Percentiles rank a stretch among this genome's conserved stretches.
Evolutionary conservation across 228 moss, liverwort and hornwort genomes (phyloP).

Genomic region (Sphagnum fallax): DNA sequence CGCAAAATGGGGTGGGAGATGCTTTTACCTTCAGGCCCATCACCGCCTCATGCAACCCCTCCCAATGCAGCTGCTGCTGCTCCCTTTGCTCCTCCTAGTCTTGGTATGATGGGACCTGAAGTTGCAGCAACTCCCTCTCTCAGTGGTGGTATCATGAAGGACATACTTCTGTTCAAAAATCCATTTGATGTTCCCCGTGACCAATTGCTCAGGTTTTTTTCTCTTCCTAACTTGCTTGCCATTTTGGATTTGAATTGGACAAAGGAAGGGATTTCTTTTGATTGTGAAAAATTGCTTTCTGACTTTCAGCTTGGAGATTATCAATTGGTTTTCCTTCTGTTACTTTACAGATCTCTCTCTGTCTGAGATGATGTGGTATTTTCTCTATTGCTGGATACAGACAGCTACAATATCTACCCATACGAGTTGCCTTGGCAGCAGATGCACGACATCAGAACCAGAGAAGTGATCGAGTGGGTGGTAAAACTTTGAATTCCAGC

Average conservation of each 20-base stretch:
- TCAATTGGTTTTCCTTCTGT: not conserved
- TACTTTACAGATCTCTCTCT: not conserved
- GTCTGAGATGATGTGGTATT: not conserved
- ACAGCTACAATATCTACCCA: slow-evolving; percentile 82
- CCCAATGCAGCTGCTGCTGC: slow-evolving; percentile 28
- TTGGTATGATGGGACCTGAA: slow-evolving; percentile 67
- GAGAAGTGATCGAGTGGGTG: slow-evolving; percentile 65
- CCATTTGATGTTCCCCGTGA: slow-evolving; percentile 89
- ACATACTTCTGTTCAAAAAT: slow-evolving; percentile 81
- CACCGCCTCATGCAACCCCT: slow-evolving; percentile 33
- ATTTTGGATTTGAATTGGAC: not conserved
- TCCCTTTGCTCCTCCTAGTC: slow-evolving; percentile 41
- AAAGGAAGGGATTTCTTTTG: too few species aligned
- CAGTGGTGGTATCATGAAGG: slow-evolving; percentile 78
- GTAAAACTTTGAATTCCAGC: slow-evolving; percentile 63
- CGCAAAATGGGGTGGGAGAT: slow-evolving; percentile 77
- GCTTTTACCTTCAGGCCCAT: slow-evolving; percentile 69
- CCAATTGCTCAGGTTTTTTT: slow-evolving; percentile 70
- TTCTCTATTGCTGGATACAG: slow-evolving; percentile 29
- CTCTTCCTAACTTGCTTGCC: not conserved
- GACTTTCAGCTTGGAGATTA: not conserved
- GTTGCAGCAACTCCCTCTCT: slow-evolving; percentile 42
- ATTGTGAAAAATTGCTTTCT: too few species aligned
- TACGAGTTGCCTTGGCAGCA: slow-evolving; percentile 85
- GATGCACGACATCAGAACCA: slow-evolving; percentile 67